Evolutionary conservation across 192 early-diverging fungal genomes (phyloP).

Genomic region (Backusella macrospora): DNA sequence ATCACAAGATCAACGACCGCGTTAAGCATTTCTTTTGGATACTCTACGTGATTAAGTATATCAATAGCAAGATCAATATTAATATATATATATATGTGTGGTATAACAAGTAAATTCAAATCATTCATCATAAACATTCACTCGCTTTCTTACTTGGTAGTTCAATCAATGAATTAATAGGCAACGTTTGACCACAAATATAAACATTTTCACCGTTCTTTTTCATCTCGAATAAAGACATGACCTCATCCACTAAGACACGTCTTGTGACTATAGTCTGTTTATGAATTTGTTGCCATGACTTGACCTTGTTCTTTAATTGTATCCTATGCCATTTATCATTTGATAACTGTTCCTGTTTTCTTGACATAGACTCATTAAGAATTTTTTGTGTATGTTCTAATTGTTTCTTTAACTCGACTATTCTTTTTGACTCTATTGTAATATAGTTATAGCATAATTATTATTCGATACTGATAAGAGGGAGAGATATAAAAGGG

Average conservation of each 20-base stretch:
- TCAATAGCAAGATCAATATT: not conserved
- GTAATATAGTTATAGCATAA: not conserved
- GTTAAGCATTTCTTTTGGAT: conserved; percentile 51
- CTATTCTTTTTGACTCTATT: conserved; percentile 8
- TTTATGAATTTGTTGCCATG: conserved; percentile 49
- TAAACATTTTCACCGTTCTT: conserved; percentile 18
- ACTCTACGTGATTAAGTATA: conserved; percentile 17
- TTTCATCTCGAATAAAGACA: conserved; percentile 56
- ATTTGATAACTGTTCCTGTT: conserved; percentile 3
- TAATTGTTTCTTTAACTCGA: conserved; percentile 17
- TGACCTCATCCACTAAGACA: conserved; percentile 51
- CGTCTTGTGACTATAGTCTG: conserved; percentile 44
- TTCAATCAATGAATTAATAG: conserved; percentile 25
- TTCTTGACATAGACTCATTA: conserved; percentile 7
- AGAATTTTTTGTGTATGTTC: not conserved
- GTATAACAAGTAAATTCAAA: not conserved
- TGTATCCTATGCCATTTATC: not conserved
- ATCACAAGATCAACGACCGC: conserved; percentile 56
- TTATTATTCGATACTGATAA: not conserved
- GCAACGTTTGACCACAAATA: conserved; percentile 30
- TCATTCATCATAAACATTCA: too few species aligned
- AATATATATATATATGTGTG: not conserved
- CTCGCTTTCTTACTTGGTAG: conserved; percentile 30
- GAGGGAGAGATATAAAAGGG: not conserved
- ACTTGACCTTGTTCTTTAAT: not conserved